phyloP scores from a whole-genome alignment of 208 protist genomes.

The Wallacemonas collosoma region DNA sequence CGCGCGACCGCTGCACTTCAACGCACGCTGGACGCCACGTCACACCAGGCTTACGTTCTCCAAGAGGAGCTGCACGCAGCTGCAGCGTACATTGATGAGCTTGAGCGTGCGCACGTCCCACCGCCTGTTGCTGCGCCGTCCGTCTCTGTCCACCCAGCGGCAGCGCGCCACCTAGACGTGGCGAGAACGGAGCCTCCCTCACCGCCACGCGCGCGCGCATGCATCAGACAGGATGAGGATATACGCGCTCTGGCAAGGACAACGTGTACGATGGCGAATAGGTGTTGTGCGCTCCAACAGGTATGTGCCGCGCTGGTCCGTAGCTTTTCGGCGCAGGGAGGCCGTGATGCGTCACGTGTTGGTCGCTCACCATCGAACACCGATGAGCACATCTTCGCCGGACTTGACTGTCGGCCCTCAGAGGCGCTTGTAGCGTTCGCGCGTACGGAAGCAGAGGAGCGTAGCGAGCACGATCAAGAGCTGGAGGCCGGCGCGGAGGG shows the following conservation, averaged over 20 bases:
- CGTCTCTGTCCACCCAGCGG: not conserved
- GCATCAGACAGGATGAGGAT: not conserved
- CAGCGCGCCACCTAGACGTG: not conserved
- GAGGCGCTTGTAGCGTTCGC: not conserved
- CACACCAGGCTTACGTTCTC: not conserved
- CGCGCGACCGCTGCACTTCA: not conserved
- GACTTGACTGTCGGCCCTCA: not conserved
- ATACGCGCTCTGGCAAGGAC: not conserved
- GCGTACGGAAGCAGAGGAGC: not conserved
- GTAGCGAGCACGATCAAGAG: not conserved
- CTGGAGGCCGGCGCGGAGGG: not conserved
- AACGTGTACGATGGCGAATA: not conserved
- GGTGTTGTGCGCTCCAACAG: not conserved
- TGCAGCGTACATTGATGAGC: constrained; percentile 7
- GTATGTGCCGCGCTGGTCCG: not conserved
- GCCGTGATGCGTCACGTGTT: not conserved
- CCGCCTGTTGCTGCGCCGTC: not conserved
- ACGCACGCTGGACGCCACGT: not conserved
- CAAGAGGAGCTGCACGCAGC: not conserved
- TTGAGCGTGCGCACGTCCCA: not conserved
- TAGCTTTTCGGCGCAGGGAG: not conserved
- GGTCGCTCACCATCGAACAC: not conserved
- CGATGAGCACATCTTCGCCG: not conserved
- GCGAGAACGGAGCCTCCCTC: not conserved
- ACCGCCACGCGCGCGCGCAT: not conserved